Base-by-base conservation (phyloP, 140 eudicot genomes). In the Oenanthe javanica region DNA sequence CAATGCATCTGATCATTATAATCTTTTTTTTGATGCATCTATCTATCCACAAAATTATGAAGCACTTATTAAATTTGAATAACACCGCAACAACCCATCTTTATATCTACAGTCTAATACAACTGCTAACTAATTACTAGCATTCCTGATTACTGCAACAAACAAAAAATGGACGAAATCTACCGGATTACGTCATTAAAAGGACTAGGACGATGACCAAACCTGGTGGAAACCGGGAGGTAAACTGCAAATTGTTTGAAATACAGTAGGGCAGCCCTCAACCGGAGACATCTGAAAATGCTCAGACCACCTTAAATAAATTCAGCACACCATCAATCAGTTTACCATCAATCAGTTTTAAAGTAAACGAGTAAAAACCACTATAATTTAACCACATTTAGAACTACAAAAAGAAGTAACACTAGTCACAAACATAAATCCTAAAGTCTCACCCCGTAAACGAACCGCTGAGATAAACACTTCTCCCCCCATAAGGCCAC, bases 191-290 rank as follows among this genome's bases (percentile, higher is more conserved):
- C 21, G 3, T 76, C 46, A 46, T 71, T 27, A 70, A 70, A 83
- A n/a, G 54, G 55, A 75, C 51, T 23, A 66, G 19, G 40, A 11
- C n/a, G 47, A 81, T 14, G 19, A 77, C 31, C 85, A 76, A 76
- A 95, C 99, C 99, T 95, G 96, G 84, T 95, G 97, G 84, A 83
- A 89, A 78, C 99, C 99, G 25, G 91, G 96, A 21, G 97, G 96
- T 79, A 95, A 87, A 89, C 93, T 92, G 86, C 97, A 95, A 40
- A 95, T 86, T n/a, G 91, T 90, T 86, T 95, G 99, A 88, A 92
- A 95, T 51, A 89, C 92, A 36, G 91, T 92, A 21, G 97, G 99
- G 83, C 97, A 89, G 4, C 99, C 99, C 87, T 95, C 99, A 78
- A 93, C 93, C 0, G 97, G 99, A 14, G 93, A 87, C 99, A 95